Percentiles rank a stretch among this genome's conserved stretches.
These are phyloP conservation scores for Nemania serpens DNA, from an alignment of 2,329 filamentous ascomycete species.

Conservation along the genomic window DNA sequence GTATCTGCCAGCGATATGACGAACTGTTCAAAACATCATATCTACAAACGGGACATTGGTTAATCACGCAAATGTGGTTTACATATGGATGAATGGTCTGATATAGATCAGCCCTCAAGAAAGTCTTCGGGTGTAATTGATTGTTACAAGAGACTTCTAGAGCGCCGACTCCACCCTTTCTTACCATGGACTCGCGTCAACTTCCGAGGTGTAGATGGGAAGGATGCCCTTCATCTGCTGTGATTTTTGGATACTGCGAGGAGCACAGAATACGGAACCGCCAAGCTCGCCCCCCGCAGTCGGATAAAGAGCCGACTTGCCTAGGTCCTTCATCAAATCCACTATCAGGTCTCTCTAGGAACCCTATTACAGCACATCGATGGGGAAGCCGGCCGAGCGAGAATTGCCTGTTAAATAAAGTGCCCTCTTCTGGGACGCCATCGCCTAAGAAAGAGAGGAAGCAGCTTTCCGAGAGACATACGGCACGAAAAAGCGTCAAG, in stretches of 20 bases:
- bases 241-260: slow-evolving; percentile 26
- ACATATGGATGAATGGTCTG: slow-evolving; percentile 25
- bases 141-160: neutral
- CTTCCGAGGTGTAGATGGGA: slow-evolving; percentile 29
- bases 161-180: neutral
- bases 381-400: neutral
- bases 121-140: slow-evolving; percentile 5
- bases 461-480: slow-evolving; percentile 32
- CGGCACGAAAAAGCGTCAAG: slow-evolving; percentile 35
- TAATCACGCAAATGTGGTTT: slow-evolving; percentile 27
- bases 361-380: slow-evolving; percentile 2
- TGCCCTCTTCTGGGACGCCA: slow-evolving; percentile 12
- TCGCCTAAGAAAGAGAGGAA: slow-evolving; percentile 30
- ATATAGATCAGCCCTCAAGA: slow-evolving; percentile 9
- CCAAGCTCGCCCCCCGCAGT: neutral
- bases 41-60: slow-evolving; percentile 25
- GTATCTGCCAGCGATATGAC: slow-evolving; percentile 33
- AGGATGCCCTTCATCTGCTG: slow-evolving; percentile 28
- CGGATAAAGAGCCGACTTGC: slow-evolving; percentile 4
- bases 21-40: slow-evolving; percentile 29
- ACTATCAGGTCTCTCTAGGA: neutral
- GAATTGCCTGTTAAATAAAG: slow-evolving; percentile 24
- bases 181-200: slow-evolving; percentile 30
- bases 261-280: slow-evolving; percentile 11
- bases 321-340: neutral